Evolutionary conservation across 2,329 filamentous ascomycete species (phyloP).

Genomic region (Aspergillaceae sp.): DNA sequence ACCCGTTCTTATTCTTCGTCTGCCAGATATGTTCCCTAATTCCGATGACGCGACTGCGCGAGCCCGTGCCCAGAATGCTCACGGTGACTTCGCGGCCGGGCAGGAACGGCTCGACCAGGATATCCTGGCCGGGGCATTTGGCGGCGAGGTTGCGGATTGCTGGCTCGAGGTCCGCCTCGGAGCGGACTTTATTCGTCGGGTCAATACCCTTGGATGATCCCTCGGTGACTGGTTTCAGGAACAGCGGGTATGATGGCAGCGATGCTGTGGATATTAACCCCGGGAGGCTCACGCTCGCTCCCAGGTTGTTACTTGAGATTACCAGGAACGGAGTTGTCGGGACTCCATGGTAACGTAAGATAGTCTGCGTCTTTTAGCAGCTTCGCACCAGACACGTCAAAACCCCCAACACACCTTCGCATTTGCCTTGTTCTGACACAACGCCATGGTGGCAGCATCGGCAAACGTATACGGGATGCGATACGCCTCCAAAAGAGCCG

Average conservation of each 20-base stretch:
- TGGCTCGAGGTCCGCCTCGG: neutral
- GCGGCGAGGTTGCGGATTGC: neutral
- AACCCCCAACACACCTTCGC: conserved; percentile 10
- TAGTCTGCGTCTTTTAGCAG: conserved; percentile 3
- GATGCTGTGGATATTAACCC: neutral
- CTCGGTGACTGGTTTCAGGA: conserved; percentile 11
- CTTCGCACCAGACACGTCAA: neutral
- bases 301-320: neutral
- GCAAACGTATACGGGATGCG: conserved; percentile 16
- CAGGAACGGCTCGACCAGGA: conserved; percentile 15
- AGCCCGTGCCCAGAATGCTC: conserved; percentile 13
- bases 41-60: conserved; percentile 9
- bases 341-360: conserved; percentile 9
- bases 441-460: conserved; percentile 13
- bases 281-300: neutral
- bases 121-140: conserved; percentile 8
- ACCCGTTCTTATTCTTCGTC: neutral
- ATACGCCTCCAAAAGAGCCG: conserved; percentile 19
- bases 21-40: conserved; percentile 9
- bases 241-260: conserved; percentile 11
- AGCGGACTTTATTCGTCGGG: conserved; percentile 7
- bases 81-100: conserved; percentile 17
- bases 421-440: conserved; percentile 14
- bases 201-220: conserved; percentile 13
- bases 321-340: conserved; percentile 10